Percentiles rank a stretch among this genome's conserved stretches.
These are phyloP conservation scores for Aspergillus pseudoviridinutans DNA, from an alignment of 2,329 filamentous ascomycete species.

Conservation along the genomic window DNA sequence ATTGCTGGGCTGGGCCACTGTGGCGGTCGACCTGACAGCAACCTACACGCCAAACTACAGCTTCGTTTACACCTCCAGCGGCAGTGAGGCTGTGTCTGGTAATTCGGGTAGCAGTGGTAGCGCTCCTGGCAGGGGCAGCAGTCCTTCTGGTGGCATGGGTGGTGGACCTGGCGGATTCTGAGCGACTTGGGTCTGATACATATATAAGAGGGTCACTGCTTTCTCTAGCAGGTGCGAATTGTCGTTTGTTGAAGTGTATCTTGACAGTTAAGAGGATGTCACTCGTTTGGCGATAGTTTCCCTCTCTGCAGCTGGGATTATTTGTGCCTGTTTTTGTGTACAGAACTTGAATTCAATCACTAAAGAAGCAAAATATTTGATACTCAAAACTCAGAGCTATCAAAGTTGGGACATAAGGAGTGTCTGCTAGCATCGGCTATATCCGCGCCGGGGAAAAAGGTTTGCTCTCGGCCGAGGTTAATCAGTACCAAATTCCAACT, in stretches of 20 bases:
- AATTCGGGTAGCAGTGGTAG: neutral
- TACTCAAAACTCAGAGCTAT: neutral
- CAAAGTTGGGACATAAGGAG: neutral
- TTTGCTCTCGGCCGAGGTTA: conserved; percentile 4
- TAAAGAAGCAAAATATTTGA: neutral
- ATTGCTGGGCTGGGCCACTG: conserved; percentile 11
- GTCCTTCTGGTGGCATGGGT: neutral
- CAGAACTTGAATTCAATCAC: neutral
- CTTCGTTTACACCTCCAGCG: neutral
- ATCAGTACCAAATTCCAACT: neutral
- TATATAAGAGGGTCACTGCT: neutral
- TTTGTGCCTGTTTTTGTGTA: neutral
- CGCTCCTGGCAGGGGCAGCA: neutral
- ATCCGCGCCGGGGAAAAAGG: neutral
- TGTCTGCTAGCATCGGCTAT: neutral
- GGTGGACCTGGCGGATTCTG: neutral
- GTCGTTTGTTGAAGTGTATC: neutral
- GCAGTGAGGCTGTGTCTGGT: neutral
- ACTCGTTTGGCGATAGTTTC: neutral
- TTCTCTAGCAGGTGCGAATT: neutral
- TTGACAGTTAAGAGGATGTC: neutral
- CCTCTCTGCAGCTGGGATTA: neutral
- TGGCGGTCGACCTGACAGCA: conserved; percentile 11
- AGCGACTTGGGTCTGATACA: neutral
- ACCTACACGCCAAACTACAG: conserved; percentile 7